Evolutionary conservation across 176 grass and related monocot species (phyloP).

Genomic region (Musa beccarii): DNA sequence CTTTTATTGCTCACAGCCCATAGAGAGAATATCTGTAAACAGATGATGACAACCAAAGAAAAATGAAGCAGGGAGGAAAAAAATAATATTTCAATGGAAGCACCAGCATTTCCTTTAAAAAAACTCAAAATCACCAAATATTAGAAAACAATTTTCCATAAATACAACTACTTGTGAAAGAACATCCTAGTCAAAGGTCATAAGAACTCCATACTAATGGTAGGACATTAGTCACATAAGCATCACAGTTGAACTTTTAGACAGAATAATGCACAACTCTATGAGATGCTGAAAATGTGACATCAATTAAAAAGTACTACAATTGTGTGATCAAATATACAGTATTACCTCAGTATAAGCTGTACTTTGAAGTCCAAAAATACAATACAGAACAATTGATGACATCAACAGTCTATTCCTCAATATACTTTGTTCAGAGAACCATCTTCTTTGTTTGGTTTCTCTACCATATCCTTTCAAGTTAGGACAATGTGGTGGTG

Average conservation of each 20-base stretch:
- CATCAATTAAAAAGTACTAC: neutral
- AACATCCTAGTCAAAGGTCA: neutral
- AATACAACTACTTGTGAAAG: neutral
- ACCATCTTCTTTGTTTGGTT: neutral
- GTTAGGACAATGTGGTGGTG: too few species aligned
- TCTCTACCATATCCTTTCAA: neutral
- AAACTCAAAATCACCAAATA: neutral
- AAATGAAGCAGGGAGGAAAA: too few species aligned
- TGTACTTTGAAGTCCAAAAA: constrained; percentile 12
- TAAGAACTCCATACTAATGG: neutral
- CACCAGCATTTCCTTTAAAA: too few species aligned
- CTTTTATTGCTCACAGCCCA: constrained; percentile 2
- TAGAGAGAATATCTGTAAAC: constrained; percentile 10
- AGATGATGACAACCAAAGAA: neutral
- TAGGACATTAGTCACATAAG: neutral
- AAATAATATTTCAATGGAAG: too few species aligned
- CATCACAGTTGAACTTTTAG: neutral
- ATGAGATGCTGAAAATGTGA: neutral
- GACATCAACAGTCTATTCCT: constrained; percentile 9
- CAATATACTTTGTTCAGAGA: neutral
- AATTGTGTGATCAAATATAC: neutral
- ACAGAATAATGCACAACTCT: neutral
- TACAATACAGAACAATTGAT: constrained; percentile 11
- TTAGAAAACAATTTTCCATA: neutral
- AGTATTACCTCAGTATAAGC: constrained; percentile 10